Conservation (phyloP, 2,329 filamentous ascomycete genomes). For the Alternaria gaisen region DNA sequence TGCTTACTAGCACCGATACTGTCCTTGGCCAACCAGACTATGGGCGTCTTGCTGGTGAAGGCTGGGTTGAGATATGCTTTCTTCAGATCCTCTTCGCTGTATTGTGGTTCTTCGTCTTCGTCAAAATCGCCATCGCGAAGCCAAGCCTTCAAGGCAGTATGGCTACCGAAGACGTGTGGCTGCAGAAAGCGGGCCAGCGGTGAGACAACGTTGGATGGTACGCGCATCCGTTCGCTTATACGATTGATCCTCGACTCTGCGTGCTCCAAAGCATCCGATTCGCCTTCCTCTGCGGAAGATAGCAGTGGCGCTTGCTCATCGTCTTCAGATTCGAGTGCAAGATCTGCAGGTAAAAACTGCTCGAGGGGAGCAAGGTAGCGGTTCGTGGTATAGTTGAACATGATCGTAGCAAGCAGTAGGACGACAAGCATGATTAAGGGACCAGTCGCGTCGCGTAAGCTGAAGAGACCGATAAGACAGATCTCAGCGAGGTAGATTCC, state of each 20-base stretch:
- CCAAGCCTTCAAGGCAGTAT: conserved; percentile 47
- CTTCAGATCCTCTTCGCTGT: conserved; percentile 43
- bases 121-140: conserved; percentile 43
- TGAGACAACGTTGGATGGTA: conserved; percentile 36
- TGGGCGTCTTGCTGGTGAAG: conserved; percentile 43
- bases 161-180: conserved; percentile 47
- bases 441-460: conserved; percentile 44
- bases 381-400: conserved; percentile 48
- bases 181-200: conserved; percentile 47
- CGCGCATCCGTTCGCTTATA: conserved; percentile 33
- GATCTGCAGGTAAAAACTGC: conserved; percentile 46
- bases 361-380: conserved; percentile 48
- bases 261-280: conserved; percentile 28
- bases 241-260: conserved; percentile 37
- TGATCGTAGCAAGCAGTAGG: conserved; percentile 43
- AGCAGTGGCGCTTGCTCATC: conserved; percentile 44
- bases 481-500: conserved; percentile 85
- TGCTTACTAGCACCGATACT: conserved; percentile 44
- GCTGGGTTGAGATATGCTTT: conserved; percentile 50
- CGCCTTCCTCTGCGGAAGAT: conserved; percentile 43
- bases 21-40: conserved; percentile 48
- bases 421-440: conserved; percentile 43
- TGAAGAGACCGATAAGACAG: conserved; percentile 86
- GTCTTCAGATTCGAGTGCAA: conserved; percentile 34
- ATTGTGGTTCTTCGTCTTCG: conserved; percentile 43